Conservation (phyloP, 345 rosid species). For the Toxicodendron radicans region DNA sequence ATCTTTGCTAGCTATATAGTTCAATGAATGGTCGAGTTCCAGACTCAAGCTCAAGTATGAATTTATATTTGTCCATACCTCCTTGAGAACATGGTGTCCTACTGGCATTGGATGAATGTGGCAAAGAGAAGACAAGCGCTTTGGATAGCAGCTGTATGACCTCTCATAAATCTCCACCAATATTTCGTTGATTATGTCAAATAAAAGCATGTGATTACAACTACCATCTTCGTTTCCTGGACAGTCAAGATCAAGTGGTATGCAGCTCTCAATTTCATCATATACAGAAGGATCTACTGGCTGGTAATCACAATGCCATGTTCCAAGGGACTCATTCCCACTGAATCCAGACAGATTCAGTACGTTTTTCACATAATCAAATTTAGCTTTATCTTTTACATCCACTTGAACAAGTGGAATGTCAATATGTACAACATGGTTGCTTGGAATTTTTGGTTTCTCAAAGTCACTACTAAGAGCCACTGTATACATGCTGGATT, state of each 20-base stretch:
- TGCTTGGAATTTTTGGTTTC: constrained; percentile 13
- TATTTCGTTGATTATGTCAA: constrained; percentile 72
- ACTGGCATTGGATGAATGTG: constrained; percentile 56
- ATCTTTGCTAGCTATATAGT: constrained; percentile 49
- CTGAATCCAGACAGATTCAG: constrained; percentile 71
- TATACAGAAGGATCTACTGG: constrained; percentile 57
- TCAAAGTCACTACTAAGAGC: constrained; percentile 9
- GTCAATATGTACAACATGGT: constrained; percentile 7
- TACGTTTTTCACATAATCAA: constrained; percentile 65
- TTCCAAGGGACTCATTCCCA: constrained; percentile 45
- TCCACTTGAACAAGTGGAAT: constrained; percentile 32
- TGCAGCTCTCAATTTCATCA: constrained; percentile 54
- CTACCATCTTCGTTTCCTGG: constrained; percentile 35
- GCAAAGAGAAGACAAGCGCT: constrained; percentile 50
- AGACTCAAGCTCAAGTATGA: constrained; percentile 47
- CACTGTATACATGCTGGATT: constrained; percentile 13
- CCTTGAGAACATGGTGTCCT: constrained; percentile 56
- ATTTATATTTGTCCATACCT: constrained; percentile 66
- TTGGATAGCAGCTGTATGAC: constrained; percentile 57
- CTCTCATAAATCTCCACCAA: constrained; percentile 58
- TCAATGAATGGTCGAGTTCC: constrained; percentile 37
- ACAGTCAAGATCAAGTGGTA: constrained; percentile 45
- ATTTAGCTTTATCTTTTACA: constrained; percentile 46
- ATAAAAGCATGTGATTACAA: constrained; percentile 48
- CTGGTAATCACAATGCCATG: constrained; percentile 68